Conservation (phyloP, 192 early-diverging fungal genomes). For the Coemansia sp. region DNA sequence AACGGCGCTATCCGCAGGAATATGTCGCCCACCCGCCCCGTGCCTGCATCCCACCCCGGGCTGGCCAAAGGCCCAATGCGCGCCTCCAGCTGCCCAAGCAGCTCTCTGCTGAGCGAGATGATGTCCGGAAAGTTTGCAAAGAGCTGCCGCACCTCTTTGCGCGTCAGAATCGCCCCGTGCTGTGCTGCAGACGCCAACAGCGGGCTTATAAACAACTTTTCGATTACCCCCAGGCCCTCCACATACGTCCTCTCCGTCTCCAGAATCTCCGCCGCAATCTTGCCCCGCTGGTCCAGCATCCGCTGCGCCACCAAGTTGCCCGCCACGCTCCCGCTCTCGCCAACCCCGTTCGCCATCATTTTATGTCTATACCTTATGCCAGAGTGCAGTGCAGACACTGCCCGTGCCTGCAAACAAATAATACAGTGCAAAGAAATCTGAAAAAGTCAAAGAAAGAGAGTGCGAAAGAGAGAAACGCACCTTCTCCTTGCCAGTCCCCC, state of each 20-base stretch:
- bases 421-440: conserved; percentile 1
- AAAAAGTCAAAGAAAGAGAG: not conserved
- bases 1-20: conserved; percentile 48
- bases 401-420: not conserved
- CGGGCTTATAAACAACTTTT: conserved; percentile 45
- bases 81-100: conserved; percentile 57
- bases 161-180: conserved; percentile 40
- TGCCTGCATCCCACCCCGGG: conserved; percentile 37
- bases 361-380: too few relatives aligned
- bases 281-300: conserved; percentile 36
- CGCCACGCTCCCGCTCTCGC: not conserved
- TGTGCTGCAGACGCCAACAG: conserved; percentile 43
- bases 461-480: not conserved
- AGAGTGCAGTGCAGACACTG: too few relatives aligned
- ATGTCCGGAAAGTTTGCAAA: conserved; percentile 68
- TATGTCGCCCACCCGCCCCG: conserved; percentile 46
- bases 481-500: not conserved
- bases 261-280: conserved; percentile 74
- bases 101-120: conserved; percentile 55
- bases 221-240: conserved; percentile 57
- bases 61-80: conserved; percentile 42
- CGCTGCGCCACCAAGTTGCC: conserved; percentile 6
- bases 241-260: conserved; percentile 85
- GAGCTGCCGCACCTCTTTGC: conserved; percentile 58
- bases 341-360: conserved; percentile 27